Conservation (phyloP, 345 rosid species). For the Trapa bicornis region DNA sequence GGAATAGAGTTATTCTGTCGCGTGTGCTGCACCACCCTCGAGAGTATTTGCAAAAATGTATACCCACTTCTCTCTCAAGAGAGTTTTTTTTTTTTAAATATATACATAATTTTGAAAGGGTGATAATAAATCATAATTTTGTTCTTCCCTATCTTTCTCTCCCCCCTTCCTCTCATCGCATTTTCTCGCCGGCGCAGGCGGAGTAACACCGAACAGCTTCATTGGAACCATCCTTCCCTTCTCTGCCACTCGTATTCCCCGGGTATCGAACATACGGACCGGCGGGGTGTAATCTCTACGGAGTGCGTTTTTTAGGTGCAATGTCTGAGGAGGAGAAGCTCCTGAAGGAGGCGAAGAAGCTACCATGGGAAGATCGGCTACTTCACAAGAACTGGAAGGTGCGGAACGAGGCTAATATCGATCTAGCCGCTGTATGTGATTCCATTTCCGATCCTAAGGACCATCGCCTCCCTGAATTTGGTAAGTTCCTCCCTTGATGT, state of each 20-base stretch:
- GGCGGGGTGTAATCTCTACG: slow-evolving; percentile 6
- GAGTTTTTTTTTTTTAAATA: not conserved
- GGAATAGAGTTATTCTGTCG: not conserved
- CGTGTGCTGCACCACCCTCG: slow-evolving; percentile 1
- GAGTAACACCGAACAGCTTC: slow-evolving; percentile 9
- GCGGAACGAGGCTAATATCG: slow-evolving; percentile 87
- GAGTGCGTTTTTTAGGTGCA: slow-evolving; percentile 11
- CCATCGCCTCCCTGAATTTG: slow-evolving; percentile 86
- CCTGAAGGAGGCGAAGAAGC: slow-evolving; percentile 90
- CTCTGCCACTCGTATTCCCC: slow-evolving; percentile 11
- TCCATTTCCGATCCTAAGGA: slow-evolving; percentile 96
- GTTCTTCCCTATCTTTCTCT: slow-evolving; percentile 17
- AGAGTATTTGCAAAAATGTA: not conserved
- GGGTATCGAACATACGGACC: slow-evolving; percentile 5
- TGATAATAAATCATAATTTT: slow-evolving; percentile 8
- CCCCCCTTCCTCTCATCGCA: slow-evolving; percentile 16
- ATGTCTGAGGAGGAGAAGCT: slow-evolving; percentile 97
- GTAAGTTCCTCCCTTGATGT: slow-evolving; percentile 23
- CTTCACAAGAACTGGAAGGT: slow-evolving; percentile 98
- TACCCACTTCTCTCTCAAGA: not conserved
- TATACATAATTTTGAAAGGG: slow-evolving; percentile 1
- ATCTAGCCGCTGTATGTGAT: slow-evolving; percentile 68
- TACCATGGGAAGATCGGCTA: slow-evolving; percentile 98
- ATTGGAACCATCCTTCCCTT: slow-evolving; percentile 4
- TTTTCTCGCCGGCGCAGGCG: slow-evolving; percentile 36